phyloP scores from a whole-genome alignment of 108 stramenopile genomes.

The Skeletonema costatum region DNA sequence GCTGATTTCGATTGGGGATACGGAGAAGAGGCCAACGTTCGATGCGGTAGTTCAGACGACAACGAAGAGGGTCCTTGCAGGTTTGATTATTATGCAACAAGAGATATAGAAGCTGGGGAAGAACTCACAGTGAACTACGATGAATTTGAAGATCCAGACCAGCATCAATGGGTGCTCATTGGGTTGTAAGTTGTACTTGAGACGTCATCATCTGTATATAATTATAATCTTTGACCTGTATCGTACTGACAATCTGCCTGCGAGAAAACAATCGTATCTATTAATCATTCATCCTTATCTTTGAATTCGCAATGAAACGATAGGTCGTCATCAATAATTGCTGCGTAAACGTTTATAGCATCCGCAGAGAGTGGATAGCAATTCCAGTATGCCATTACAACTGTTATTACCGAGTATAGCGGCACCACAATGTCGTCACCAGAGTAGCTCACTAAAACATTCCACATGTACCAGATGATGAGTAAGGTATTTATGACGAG shows the following conservation, averaged over 20 bases:
- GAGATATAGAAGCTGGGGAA: slow-evolving; percentile 48
- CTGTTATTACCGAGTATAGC: slow-evolving; percentile 4
- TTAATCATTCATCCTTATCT: slow-evolving; percentile 33
- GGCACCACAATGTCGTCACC: slow-evolving; percentile 26
- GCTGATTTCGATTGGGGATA: neutral
- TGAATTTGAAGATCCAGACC: neutral
- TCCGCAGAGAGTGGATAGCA: slow-evolving; percentile 16
- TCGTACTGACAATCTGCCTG: too few species aligned
- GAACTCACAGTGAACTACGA: slow-evolving; percentile 80
- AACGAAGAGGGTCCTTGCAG: slow-evolving; percentile 29
- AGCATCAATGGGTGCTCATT: too few species aligned
- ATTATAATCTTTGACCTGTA: too few species aligned
- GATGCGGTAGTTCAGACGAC: neutral
- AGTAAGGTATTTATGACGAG: neutral
- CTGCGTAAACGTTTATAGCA: slow-evolving; percentile 21
- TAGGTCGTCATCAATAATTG: slow-evolving; percentile 26
- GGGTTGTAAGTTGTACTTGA: too few species aligned
- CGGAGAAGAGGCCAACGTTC: neutral
- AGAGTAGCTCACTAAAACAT: slow-evolving; percentile 18
- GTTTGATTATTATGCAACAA: slow-evolving; percentile 38
- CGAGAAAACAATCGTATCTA: too few species aligned
- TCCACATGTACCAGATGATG: slow-evolving; percentile 32
- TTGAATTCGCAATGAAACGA: slow-evolving; percentile 12
- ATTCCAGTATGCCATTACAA: slow-evolving; percentile 8
- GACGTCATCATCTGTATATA: too few species aligned